These are phyloP conservation scores for Aspergillus affinis DNA, from an alignment of 495 filamentous ascomycete genomes.

Conservation along the genomic window DNA sequence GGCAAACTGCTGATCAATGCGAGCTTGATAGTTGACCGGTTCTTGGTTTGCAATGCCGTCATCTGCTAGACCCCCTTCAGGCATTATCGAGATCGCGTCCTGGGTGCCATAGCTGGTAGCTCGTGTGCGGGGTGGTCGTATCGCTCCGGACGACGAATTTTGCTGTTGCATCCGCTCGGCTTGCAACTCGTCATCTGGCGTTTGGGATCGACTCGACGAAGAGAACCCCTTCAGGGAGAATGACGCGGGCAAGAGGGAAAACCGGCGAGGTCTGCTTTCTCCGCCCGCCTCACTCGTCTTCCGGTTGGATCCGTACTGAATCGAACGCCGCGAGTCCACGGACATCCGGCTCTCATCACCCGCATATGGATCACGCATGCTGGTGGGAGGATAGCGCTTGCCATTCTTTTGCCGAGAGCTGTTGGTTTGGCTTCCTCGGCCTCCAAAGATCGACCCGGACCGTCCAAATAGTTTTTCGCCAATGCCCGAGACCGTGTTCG, in stretches of 20 bases:
- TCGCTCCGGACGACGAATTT: slow-evolving; percentile 34
- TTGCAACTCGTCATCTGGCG: slow-evolving; percentile 39
- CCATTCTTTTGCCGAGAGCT: slow-evolving; percentile 36
- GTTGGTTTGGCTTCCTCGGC: slow-evolving; percentile 44
- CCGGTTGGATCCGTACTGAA: slow-evolving; percentile 70
- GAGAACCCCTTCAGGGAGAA: slow-evolving; percentile 64
- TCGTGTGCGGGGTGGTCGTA: slow-evolving; percentile 27
- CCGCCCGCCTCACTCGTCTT: slow-evolving; percentile 83
- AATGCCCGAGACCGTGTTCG: slow-evolving; percentile 82
- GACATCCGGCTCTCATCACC: slow-evolving; percentile 65
- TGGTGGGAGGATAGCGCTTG: slow-evolving; percentile 70
- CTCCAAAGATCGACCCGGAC: slow-evolving; percentile 74
- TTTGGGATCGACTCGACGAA: slow-evolving; percentile 41
- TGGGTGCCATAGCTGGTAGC: slow-evolving; percentile 40
- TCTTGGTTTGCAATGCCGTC: slow-evolving; percentile 29
- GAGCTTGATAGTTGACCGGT: slow-evolving; percentile 41
- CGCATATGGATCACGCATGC: slow-evolving; percentile 65
- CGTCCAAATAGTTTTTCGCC: slow-evolving; percentile 77
- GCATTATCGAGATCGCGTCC: slow-evolving; percentile 34
- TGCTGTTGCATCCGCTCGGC: slow-evolving; percentile 28
- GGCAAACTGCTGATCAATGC: slow-evolving; percentile 48
- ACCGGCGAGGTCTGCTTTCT: slow-evolving; percentile 69
- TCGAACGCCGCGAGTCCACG: slow-evolving; percentile 77
- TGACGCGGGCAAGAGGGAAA: slow-evolving; percentile 74
- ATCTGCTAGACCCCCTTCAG: slow-evolving; percentile 33